Evolutionary conservation across 768 basidiomycete species (phyloP).

Genomic region (Cystoderma amianthinum): DNA sequence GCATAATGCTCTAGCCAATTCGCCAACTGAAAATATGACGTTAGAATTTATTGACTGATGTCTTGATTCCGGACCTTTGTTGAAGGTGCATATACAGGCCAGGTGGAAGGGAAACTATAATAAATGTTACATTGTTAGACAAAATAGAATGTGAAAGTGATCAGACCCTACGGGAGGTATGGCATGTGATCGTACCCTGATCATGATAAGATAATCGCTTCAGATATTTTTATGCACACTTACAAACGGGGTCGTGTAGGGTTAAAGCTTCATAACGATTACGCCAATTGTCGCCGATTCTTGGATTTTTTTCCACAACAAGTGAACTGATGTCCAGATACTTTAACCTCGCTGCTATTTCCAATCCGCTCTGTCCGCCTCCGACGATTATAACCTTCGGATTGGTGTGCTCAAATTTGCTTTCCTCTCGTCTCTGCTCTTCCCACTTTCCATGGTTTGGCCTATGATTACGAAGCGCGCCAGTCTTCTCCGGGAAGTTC

Average conservation of each 20-base stretch:
- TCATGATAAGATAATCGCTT: slow-evolving; percentile 2
- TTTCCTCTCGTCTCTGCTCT: slow-evolving; percentile 21
- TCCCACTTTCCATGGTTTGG: slow-evolving; percentile 47
- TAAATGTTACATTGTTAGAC: neutral
- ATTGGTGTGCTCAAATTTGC: slow-evolving; percentile 33
- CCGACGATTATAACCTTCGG: slow-evolving; percentile 53
- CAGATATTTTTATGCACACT: too few relatives aligned
- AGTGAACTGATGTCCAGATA: slow-evolving; percentile 44
- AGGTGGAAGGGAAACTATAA: slow-evolving; percentile 20
- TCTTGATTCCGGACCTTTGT: slow-evolving; percentile 12
- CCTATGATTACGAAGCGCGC: slow-evolving; percentile 25
- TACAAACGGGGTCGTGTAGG: slow-evolving; percentile 47
- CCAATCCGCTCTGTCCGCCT: slow-evolving; percentile 57
- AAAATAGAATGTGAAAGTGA: slow-evolving; percentile 42
- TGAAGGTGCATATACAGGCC: slow-evolving; percentile 22
- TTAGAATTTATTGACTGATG: too few relatives aligned
- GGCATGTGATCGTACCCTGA: slow-evolving; percentile 10
- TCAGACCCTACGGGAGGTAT: slow-evolving; percentile 18
- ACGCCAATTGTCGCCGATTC: slow-evolving; percentile 58
- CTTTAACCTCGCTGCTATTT: slow-evolving; percentile 53
- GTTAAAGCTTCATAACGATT: slow-evolving; percentile 52
- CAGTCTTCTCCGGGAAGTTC: slow-evolving; percentile 33
- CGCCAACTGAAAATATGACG: slow-evolving; percentile 12
- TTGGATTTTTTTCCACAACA: slow-evolving; percentile 47
- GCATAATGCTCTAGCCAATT: slow-evolving; percentile 26